A percentile compares a stretch with the other conserved stretches of the same genome.
Conservation (phyloP, 2,329 filamentous ascomycete species). For the Claviceps pazoutovae region DNA sequence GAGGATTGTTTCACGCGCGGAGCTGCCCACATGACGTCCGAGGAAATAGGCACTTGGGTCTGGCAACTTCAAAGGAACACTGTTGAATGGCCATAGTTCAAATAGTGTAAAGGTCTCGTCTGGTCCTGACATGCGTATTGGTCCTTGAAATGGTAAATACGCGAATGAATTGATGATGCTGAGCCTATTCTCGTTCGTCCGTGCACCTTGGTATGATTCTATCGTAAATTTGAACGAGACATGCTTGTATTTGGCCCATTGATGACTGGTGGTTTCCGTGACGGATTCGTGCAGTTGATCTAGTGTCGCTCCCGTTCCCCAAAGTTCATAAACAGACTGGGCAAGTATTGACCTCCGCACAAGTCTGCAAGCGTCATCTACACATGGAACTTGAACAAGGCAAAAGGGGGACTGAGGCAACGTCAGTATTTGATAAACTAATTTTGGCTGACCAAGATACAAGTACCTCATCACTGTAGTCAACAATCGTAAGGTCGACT, state of each 20-base stretch:
- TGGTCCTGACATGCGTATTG: slow-evolving; percentile 60
- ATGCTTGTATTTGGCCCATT: slow-evolving; percentile 53
- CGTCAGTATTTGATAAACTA: slow-evolving; percentile 8
- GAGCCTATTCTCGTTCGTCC: slow-evolving; percentile 47
- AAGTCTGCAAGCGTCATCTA: slow-evolving; percentile 49
- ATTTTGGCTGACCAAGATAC: not conserved
- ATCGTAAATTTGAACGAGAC: slow-evolving; percentile 71
- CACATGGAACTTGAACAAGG: slow-evolving; percentile 54
- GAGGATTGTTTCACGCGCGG: slow-evolving; percentile 52
- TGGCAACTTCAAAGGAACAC: slow-evolving; percentile 30
- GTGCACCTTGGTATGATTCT: slow-evolving; percentile 68
- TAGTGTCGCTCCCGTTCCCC: slow-evolving; percentile 60
- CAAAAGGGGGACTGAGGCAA: slow-evolving; percentile 66
- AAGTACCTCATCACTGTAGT: slow-evolving; percentile 57
- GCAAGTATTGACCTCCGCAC: slow-evolving; percentile 67
- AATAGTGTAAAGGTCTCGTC: slow-evolving; percentile 67
- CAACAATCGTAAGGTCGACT: slow-evolving; percentile 57
- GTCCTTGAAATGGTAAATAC: slow-evolving; percentile 65
- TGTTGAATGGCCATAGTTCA: slow-evolving; percentile 59
- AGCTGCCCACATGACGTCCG: slow-evolving; percentile 54
- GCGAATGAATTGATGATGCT: slow-evolving; percentile 68
- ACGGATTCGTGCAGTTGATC: slow-evolving; percentile 55
- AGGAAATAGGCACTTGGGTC: slow-evolving; percentile 51
- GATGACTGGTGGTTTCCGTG: slow-evolving; percentile 38
- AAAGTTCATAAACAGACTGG: slow-evolving; percentile 77